Evolutionary conservation across 345 rosid species (phyloP).

Genomic region (Brassica juncea): DNA sequence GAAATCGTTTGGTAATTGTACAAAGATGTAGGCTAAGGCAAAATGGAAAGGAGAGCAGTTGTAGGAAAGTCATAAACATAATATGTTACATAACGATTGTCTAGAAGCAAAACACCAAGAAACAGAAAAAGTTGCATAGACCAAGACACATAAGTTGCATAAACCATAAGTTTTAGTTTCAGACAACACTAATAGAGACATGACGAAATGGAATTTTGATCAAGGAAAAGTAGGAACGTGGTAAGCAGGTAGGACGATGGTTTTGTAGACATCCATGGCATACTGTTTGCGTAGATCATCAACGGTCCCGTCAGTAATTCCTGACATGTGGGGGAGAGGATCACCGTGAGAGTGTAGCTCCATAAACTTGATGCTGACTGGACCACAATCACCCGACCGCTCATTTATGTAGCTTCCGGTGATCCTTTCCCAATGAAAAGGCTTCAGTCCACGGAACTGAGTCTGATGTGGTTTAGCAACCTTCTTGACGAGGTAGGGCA

Average conservation of each 20-base stretch:
- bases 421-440: neutral
- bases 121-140: no score
- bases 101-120: no score
- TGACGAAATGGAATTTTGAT: neutral
- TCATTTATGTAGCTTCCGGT: no score
- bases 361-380: neutral
- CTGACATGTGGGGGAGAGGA: neutral
- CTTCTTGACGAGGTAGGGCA: neutral
- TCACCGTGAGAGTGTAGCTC: neutral
- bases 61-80: no score
- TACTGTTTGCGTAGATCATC: neutral
- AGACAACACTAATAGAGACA: no score
- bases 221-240: neutral
- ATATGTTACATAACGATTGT: no score
- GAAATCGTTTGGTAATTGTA: no score
- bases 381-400: neutral
- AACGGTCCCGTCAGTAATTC: neutral
- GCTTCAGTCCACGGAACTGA: neutral
- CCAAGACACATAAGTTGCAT: no score
- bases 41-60: no score
- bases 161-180: no score
- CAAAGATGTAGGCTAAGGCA: no score
- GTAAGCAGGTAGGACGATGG: neutral
- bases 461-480: neutral
- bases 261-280: neutral